phyloP scores from a whole-genome alignment of 163 green algal species.

The Chlorella variabilis region DNA sequence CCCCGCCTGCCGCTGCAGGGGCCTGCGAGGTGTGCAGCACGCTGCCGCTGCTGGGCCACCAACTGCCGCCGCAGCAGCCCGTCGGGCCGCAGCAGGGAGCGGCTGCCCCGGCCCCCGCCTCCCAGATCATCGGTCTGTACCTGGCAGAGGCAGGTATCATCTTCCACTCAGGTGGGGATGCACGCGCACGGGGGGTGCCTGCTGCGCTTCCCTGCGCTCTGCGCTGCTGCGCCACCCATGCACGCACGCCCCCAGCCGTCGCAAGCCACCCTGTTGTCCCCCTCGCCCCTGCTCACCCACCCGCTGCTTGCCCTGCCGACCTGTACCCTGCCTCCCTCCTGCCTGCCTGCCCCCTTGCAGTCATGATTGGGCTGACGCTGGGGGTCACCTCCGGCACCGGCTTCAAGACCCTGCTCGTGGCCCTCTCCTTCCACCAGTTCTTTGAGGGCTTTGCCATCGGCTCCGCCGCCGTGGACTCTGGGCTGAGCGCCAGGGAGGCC shows the following conservation, averaged over 20 bases:
- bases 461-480: constrained; percentile 18
- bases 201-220: not conserved
- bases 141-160: constrained; percentile 56
- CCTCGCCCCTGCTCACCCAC: too few relatives aligned
- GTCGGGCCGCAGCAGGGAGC: not conserved
- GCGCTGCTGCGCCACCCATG: too few relatives aligned
- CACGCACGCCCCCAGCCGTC: too few relatives aligned
- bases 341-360: constrained; percentile 1
- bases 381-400: constrained; percentile 38
- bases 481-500: not conserved
- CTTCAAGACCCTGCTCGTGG: constrained; percentile 52
- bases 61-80: not conserved
- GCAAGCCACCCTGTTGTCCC: too few relatives aligned
- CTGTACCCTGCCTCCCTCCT: too few relatives aligned
- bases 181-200: not conserved
- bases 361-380: constrained; percentile 62
- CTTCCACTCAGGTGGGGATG: constrained; percentile 38
- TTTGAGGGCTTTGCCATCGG: constrained; percentile 52
- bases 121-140: constrained; percentile 8
- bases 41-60: not conserved
- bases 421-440: constrained; percentile 53
- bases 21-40: too few relatives aligned
- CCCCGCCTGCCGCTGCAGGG: too few relatives aligned
- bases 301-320: too few relatives aligned
- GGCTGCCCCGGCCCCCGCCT: not conserved